phyloP scores from a whole-genome alignment of 768 basidiomycete species.

The Hortiboletus flavorubellus region DNA sequence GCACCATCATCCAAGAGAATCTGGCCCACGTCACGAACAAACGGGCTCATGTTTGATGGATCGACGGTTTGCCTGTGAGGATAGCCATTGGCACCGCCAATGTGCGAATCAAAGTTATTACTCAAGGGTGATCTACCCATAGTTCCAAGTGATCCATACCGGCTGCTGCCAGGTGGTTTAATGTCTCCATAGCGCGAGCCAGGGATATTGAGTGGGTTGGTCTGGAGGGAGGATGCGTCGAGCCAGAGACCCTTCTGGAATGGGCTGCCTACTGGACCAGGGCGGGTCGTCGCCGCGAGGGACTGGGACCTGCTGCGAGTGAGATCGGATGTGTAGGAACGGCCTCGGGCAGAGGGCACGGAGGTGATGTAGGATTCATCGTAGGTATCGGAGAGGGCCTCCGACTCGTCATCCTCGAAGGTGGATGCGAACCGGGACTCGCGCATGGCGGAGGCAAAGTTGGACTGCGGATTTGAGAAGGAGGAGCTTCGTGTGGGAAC shows the following conservation, averaged over 20 bases:
- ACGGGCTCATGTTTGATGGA: slow-evolving; percentile 79
- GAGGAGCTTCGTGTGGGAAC: slow-evolving; percentile 67
- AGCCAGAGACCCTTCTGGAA: slow-evolving; percentile 50
- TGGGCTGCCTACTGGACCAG: slow-evolving; percentile 51
- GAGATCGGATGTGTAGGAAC: slow-evolving; percentile 59
- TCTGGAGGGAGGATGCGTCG: slow-evolving; percentile 45
- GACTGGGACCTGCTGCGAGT: slow-evolving; percentile 77
- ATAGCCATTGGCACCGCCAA: slow-evolving; percentile 46
- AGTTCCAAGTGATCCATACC: slow-evolving; percentile 61
- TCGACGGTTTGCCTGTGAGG: slow-evolving; percentile 44
- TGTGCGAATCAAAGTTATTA: slow-evolving; percentile 47
- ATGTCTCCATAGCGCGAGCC: slow-evolving; percentile 55
- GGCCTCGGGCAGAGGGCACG: slow-evolving; percentile 44
- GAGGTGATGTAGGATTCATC: slow-evolving; percentile 53
- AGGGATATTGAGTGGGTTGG: slow-evolving; percentile 58
- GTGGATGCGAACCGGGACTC: slow-evolving; percentile 70
- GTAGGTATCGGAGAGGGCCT: slow-evolving; percentile 57
- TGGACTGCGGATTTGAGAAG: slow-evolving; percentile 56
- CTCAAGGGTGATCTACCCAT: slow-evolving; percentile 54
- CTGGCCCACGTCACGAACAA: slow-evolving; percentile 78
- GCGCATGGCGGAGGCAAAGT: slow-evolving; percentile 64
- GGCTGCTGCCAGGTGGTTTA: slow-evolving; percentile 58
- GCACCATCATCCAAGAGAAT: slow-evolving; percentile 73
- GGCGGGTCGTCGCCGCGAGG: slow-evolving; percentile 56
- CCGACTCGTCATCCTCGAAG: slow-evolving; percentile 79